phyloP scores from a whole-genome alignment of 1,284 basidiomycete species.

The Lignosus rhinocerotis region DNA sequence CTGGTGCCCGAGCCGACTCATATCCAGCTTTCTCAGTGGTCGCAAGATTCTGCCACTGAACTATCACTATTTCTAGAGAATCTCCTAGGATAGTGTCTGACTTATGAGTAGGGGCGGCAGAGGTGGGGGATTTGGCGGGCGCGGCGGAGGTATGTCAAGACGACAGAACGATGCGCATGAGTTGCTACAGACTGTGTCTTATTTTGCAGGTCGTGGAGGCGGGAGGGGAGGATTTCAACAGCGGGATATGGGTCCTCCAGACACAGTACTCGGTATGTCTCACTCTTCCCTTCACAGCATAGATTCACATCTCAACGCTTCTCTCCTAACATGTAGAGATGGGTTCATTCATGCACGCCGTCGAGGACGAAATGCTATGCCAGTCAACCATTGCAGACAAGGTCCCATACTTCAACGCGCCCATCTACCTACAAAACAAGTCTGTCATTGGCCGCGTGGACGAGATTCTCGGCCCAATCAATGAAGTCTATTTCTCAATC shows the following conservation, averaged over 20 bases:
- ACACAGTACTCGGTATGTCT: conserved; percentile 73
- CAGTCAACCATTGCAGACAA: conserved; percentile 82
- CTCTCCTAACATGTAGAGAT: conserved; percentile 55
- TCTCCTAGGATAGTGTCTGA: not conserved
- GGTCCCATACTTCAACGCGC: conserved; percentile 99
- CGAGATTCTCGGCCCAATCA: conserved; percentile 97
- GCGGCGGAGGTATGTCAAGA: conserved; percentile 23
- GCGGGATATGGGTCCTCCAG: conserved; percentile 81
- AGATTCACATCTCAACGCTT: not conserved
- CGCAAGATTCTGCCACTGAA: conserved; percentile 4
- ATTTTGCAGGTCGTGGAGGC: conserved; percentile 25
- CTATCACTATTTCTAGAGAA: not conserved
- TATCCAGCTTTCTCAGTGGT: not conserved
- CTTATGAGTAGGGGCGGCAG: conserved; percentile 31
- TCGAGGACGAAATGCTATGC: conserved; percentile 99
- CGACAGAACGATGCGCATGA: not conserved
- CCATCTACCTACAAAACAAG: conserved; percentile 98
- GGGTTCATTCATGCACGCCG: conserved; percentile 89
- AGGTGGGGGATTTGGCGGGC: conserved; percentile 30
- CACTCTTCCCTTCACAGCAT: no score
- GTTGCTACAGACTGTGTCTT: not conserved
- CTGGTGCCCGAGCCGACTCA: conserved; percentile 1
- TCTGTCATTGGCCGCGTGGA: conserved; percentile 94
- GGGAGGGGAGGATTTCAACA: conserved; percentile 55
- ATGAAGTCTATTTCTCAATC: conserved; percentile 97